phyloP scores from a whole-genome alignment of 1,284 basidiomycete genomes.

The Tausonia pullulans region DNA sequence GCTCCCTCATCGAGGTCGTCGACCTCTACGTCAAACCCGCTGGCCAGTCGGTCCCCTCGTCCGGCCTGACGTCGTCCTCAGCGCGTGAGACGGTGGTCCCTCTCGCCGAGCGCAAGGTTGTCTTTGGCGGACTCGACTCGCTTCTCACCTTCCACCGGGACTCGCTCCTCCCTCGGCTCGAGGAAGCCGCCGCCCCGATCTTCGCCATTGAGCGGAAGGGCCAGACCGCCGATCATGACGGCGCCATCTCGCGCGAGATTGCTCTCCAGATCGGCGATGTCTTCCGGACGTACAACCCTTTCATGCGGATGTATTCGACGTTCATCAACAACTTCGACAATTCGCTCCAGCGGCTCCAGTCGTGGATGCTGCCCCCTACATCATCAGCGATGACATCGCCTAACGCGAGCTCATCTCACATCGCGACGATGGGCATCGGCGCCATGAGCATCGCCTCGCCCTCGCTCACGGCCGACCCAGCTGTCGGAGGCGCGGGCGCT shows the following conservation, averaged over 20 bases:
- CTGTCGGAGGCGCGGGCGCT: conserved; percentile 22
- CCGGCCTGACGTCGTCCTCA: conserved; percentile 13
- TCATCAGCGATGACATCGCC: conserved; percentile 38
- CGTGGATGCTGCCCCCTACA: conserved; percentile 57
- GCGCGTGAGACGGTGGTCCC: conserved; percentile 76
- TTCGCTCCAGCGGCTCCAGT: conserved; percentile 69
- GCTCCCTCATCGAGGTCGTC: conserved; percentile 79
- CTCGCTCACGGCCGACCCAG: conserved; percentile 22
- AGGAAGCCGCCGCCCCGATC: conserved; percentile 57
- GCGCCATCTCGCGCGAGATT: conserved; percentile 58
- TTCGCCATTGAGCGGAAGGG: conserved; percentile 32
- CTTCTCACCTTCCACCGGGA: conserved; percentile 84
- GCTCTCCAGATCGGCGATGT: conserved; percentile 77
- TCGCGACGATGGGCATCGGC: conserved; percentile 50
- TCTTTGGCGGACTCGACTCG: conserved; percentile 84
- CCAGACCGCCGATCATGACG: conserved; percentile 48
- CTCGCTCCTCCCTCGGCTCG: conserved; percentile 81
- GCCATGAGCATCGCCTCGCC: conserved; percentile 39
- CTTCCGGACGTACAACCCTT: conserved; percentile 83
- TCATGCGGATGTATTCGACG: conserved; percentile 94
- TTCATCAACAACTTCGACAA: conserved; percentile 97
- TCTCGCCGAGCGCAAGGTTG: conserved; percentile 70
- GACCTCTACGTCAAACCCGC: conserved; percentile 91
- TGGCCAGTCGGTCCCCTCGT: conserved; percentile 52
- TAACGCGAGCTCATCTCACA: conserved; percentile 48